Evolutionary conservation across 2,329 filamentous ascomycete genomes (phyloP), one percentile per base, ranked within the genome.

Genomic region (Aphanoascus verrucosus): DNA sequence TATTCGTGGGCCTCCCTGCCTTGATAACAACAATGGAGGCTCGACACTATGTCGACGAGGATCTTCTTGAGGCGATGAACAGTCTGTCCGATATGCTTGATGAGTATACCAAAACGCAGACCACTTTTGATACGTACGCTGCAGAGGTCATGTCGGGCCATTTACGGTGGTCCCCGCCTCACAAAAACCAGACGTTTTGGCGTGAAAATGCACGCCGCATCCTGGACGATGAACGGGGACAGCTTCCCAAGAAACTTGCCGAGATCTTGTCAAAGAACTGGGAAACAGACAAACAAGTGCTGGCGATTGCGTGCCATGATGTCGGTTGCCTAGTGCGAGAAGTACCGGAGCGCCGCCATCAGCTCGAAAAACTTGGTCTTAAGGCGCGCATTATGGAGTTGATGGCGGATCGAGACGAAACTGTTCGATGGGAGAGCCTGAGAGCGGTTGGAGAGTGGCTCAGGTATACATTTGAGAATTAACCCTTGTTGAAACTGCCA

Each of bases 261-360:
- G 86, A 89, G 62, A 94, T 95, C 57, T 78, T 95, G 72, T 77
- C 81, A 67, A 73, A 94, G 79, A 81, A 79, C 76, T 79, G 88
- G 84, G 87, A 93, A 63, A 88, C 86, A 66, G 86, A 93, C 64
- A 85, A 85, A 70, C 80, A 85, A 64, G 90, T 95, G 19, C 74
- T 96, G 59, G 90, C 90, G 1, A 91, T 95, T 71, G 90, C 86
- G 17, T 94, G 89, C 72, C 95, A 94, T 67, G 90, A 96, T 65
- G 81, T 96, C 17, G 89, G 88, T n/a, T 84, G 77, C 58, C 72
- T 96, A 56, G 89, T 96, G 47, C 90, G 87, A 70, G 87, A 94
- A 69, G 86, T 91, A 52, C 89, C 90, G 0, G 89, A 94, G 73
- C 86, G 84, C 73, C 77, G 90, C 64, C 74, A 77, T 55, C 80